Conservation (phyloP, 2,329 filamentous ascomycete genomes). For the Paracorniculantispora psalliotae region DNA sequence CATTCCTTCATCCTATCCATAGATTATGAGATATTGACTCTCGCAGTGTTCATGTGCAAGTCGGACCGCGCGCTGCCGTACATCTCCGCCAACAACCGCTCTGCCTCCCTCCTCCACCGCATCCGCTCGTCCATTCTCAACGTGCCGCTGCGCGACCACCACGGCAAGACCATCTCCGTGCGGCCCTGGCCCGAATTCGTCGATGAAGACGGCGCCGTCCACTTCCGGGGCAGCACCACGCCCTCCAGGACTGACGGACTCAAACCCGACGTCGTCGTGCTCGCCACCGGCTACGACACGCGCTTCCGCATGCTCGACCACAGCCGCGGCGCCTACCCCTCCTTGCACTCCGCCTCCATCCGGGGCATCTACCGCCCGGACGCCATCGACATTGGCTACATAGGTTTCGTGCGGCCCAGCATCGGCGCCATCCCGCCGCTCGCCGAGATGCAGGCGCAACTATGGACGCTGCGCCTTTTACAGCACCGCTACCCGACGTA, state of each 20-base stretch:
- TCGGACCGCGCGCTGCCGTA: constrained; percentile 39
- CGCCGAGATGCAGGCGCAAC: constrained; percentile 43
- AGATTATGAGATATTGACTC: not conserved
- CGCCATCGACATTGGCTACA: constrained; percentile 37
- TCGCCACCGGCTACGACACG: constrained; percentile 43
- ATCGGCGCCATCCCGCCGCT: constrained; percentile 45
- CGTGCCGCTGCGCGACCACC: constrained; percentile 33
- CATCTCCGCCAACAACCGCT: constrained; percentile 33
- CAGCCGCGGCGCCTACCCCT: constrained; percentile 29
- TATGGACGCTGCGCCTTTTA: constrained; percentile 40
- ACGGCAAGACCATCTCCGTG: constrained; percentile 37
- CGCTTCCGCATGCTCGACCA: constrained; percentile 36
- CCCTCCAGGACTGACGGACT: not conserved
- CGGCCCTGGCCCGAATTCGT: constrained; percentile 39
- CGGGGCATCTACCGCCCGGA: constrained; percentile 45
- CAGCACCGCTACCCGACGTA: constrained; percentile 22
- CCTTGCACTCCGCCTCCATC: constrained; percentile 43
- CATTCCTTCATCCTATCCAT: too few relatives aligned
- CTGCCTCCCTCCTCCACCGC: constrained; percentile 27
- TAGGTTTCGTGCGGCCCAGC: constrained; percentile 43
- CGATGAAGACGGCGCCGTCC: constrained; percentile 30
- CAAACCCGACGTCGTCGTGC: constrained; percentile 38
- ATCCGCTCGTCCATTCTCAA: constrained; percentile 35
- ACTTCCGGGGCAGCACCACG: constrained; percentile 24
- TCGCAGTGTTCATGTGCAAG: constrained; percentile 39